phyloP scores from a whole-genome alignment of 805 yeast genomes.

The Lipomyces yamanashiensis region DNA sequence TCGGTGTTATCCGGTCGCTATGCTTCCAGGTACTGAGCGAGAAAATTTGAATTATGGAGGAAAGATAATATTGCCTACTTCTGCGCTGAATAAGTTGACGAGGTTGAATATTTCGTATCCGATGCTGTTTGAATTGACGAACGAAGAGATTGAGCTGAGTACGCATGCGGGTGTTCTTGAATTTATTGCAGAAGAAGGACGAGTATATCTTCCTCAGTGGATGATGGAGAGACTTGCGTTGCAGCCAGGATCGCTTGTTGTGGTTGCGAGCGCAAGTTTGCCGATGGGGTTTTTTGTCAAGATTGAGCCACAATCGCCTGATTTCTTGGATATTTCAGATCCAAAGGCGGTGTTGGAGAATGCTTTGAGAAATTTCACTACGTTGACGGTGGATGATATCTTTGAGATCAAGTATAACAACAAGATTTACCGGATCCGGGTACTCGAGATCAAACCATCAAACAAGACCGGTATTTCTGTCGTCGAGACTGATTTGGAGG shows the following conservation, averaged over 20 bases:
- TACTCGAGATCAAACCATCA: conserved; percentile 75
- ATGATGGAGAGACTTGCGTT: conserved; percentile 79
- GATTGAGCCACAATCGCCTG: conserved; percentile 93
- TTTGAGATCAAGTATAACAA: conserved; percentile 86
- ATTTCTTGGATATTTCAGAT: conserved; percentile 88
- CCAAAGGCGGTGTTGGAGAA: conserved; percentile 97
- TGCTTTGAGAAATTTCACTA: conserved; percentile 85
- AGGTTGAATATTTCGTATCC: conserved; percentile 94
- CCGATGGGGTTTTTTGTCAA: conserved; percentile 88
- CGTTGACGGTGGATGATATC: conserved; percentile 80
- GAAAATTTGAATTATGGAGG: conserved; percentile 90
- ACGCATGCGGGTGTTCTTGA: conserved; percentile 96
- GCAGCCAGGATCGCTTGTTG: conserved; percentile 79
- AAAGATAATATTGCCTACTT: conserved; percentile 90
- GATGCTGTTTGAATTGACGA: conserved; percentile 82
- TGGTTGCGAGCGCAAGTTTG: conserved; percentile 71
- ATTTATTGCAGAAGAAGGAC: conserved; percentile 96
- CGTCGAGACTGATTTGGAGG: conserved; percentile 93
- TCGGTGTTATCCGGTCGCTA: conserved; percentile 87
- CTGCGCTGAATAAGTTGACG: conserved; percentile 84
- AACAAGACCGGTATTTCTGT: conserved; percentile 79
- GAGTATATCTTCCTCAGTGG: conserved; percentile 95
- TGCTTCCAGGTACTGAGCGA: conserved; percentile 77
- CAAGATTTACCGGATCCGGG: conserved; percentile 74
- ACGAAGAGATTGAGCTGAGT: conserved; percentile 60